These are phyloP conservation scores for Dactylellina drechsleri DNA, from an alignment of 2,329 filamentous ascomycete genomes.

Conservation along the genomic window DNA sequence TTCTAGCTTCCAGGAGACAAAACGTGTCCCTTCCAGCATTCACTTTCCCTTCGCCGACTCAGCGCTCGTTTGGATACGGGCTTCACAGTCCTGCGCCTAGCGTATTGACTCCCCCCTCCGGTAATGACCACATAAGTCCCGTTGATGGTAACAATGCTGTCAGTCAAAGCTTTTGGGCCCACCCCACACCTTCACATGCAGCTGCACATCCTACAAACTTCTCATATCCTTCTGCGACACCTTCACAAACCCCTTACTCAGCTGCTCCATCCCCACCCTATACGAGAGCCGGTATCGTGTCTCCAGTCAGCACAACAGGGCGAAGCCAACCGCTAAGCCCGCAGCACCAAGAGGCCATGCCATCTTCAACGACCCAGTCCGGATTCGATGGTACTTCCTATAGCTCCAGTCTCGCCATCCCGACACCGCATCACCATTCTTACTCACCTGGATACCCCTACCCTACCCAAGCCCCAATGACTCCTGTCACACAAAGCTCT, in stretches of 20 bases:
- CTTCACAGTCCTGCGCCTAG: slow-evolving; percentile 46
- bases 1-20: slow-evolving; percentile 45
- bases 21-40: slow-evolving; percentile 51
- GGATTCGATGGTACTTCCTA: slow-evolving; percentile 39
- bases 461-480: slow-evolving; percentile 33
- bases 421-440: slow-evolving; percentile 30
- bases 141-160: slow-evolving; percentile 42
- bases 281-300: slow-evolving; percentile 32
- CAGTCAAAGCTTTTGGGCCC: slow-evolving; percentile 48
- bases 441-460: slow-evolving; percentile 37
- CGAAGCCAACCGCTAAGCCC: slow-evolving; percentile 48
- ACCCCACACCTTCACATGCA: slow-evolving; percentile 28
- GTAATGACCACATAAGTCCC: slow-evolving; percentile 41
- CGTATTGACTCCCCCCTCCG: slow-evolving; percentile 43
- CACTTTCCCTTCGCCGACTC: slow-evolving; percentile 44
- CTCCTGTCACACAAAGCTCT: slow-evolving; percentile 33
- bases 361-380: slow-evolving; percentile 22
- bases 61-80: slow-evolving; percentile 48
- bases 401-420: slow-evolving; percentile 32
- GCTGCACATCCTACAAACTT: slow-evolving; percentile 18
- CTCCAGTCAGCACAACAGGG: slow-evolving; percentile 29
- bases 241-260: slow-evolving; percentile 34
- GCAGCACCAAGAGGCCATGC: slow-evolving; percentile 39
- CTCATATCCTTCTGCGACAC: slow-evolving; percentile 36
- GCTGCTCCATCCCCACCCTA: slow-evolving; percentile 33